Evolutionary conservation across 495 filamentous ascomycete species (phyloP).

Genomic region (Podospora appendiculata): DNA sequence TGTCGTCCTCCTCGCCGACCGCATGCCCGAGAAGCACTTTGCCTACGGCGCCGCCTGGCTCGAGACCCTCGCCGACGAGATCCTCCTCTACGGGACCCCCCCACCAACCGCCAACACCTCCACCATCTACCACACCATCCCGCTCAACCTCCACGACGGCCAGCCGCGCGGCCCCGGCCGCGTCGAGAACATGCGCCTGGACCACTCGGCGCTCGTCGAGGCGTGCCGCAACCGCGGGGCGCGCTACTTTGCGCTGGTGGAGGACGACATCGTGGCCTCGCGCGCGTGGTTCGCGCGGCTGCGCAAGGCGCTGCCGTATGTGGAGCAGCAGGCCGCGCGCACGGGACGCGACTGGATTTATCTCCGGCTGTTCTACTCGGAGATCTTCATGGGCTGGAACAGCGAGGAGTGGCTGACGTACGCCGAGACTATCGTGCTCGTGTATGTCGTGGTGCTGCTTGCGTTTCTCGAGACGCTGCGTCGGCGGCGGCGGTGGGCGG

Average conservation of each 20-base stretch:
- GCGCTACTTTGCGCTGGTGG: background rate
- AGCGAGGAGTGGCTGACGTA: slow-evolving; percentile 41
- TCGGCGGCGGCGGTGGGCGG: background rate
- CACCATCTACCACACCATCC: slow-evolving; percentile 1
- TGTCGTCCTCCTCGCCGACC: slow-evolving; percentile 47
- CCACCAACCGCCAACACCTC: background rate
- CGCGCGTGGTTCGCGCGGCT: background rate
- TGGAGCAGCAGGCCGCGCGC: background rate
- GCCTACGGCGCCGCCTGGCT: slow-evolving; percentile 45
- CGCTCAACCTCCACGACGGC: background rate
- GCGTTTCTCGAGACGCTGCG: background rate
- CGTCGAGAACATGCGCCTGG: background rate
- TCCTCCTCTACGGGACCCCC: slow-evolving; percentile 35
- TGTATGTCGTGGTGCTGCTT: slow-evolving; percentile 2
- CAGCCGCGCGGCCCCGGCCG: background rate
- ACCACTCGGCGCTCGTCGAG: background rate
- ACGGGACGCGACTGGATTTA: slow-evolving; percentile 29
- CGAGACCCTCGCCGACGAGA: slow-evolving; percentile 32
- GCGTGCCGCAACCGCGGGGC: background rate
- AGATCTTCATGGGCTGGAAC: slow-evolving; percentile 50
- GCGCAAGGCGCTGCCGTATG: background rate
- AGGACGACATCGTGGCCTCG: background rate
- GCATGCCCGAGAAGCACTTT: slow-evolving; percentile 38
- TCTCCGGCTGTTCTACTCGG: slow-evolving; percentile 52
- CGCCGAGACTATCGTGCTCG: slow-evolving; percentile 7